A percentile compares a stretch with the other conserved stretches of the same genome.
phyloP scores from a whole-genome alignment of 257 asterid species.

The Schizonepeta tenuifolia region DNA sequence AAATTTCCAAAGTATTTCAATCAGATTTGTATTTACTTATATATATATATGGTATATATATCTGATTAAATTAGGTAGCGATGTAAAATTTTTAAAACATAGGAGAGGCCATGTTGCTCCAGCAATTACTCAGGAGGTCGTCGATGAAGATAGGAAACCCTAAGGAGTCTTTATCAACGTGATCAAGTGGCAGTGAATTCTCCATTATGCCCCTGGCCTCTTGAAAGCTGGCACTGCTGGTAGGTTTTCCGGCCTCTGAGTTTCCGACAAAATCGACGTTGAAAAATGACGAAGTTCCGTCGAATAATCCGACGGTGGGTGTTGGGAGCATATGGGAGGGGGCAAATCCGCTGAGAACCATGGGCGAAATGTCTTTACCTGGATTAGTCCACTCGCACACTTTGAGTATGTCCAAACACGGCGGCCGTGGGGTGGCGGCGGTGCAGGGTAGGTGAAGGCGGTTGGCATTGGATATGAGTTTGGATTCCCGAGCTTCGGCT shows the following conservation, averaged over 20 bases:
- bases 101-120: conserved; percentile 12
- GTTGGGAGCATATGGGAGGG: not conserved
- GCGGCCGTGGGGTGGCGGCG: not conserved
- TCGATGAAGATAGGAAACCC: conserved; percentile 18
- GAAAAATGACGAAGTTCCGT: not conserved
- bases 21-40: too few relatives aligned
- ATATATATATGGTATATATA: too few relatives aligned
- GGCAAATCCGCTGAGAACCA: conserved; percentile 15
- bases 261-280: not conserved
- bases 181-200: not conserved
- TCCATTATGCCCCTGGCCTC: conserved; percentile 14
- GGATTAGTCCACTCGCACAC: conserved; percentile 48
- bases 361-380: conserved; percentile 22
- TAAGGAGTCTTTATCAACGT: not conserved
- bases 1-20: not conserved
- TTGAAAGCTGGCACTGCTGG: not conserved
- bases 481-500: conserved; percentile 29
- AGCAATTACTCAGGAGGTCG: not conserved
- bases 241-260: not conserved
- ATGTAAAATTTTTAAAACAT: not conserved
- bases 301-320: not conserved
- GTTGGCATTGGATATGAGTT: not conserved
- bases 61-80: not conserved
- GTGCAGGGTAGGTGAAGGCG: not conserved
- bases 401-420: conserved; percentile 47